These are phyloP conservation scores for Cystobasidium slooffiae DNA, from an alignment of 1,284 basidiomycete genomes.

Conservation along the genomic window DNA sequence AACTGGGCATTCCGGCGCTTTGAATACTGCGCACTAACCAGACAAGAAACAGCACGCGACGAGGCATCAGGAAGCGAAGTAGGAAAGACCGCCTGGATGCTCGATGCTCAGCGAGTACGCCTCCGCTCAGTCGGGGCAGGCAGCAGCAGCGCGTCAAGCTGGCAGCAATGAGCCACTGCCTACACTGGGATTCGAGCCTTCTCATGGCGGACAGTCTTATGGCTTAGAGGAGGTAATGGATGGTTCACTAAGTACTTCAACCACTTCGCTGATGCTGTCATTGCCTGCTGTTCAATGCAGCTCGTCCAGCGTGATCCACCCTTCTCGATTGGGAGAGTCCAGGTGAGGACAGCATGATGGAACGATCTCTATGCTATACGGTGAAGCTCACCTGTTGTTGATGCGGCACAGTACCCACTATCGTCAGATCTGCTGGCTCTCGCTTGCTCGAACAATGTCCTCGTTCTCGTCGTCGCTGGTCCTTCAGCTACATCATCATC, in stretches of 20 bases:
- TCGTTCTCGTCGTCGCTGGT: constrained; percentile 57
- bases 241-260: neutral
- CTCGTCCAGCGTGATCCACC: constrained; percentile 41
- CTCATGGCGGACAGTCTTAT: constrained; percentile 39
- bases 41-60: neutral
- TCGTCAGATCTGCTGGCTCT: constrained; percentile 78
- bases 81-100: neutral
- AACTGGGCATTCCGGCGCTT: too few relatives aligned
- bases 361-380: neutral
- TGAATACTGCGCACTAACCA: too few relatives aligned
- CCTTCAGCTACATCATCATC: constrained; percentile 28
- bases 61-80: neutral
- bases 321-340: constrained; percentile 41
- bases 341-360: constrained; percentile 30
- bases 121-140: constrained; percentile 23
- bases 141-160: neutral
- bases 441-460: constrained; percentile 79
- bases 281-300: constrained; percentile 10
- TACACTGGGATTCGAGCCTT: constrained; percentile 37
- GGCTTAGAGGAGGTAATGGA: constrained; percentile 36
- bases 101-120: constrained; percentile 44
- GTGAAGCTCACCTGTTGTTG: neutral
- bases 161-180: constrained; percentile 6
- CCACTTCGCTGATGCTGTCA: neutral
- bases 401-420: constrained; percentile 74